phyloP scores from a whole-genome alignment of 208 protist species.

The Leishmania tarentolae region DNA sequence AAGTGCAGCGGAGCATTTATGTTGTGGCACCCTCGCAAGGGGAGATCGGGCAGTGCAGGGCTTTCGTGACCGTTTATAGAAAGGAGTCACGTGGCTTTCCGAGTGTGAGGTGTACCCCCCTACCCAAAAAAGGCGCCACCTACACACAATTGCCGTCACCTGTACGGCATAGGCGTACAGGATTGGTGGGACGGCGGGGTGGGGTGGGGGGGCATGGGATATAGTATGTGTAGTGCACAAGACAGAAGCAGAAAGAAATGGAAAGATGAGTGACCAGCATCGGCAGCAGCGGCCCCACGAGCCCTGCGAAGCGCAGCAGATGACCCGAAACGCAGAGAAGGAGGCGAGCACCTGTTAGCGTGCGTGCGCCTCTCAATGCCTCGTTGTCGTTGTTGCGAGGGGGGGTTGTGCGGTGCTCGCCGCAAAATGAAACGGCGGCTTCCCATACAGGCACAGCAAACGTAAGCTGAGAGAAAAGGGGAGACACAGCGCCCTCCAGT shows the following conservation, averaged over 20 bases:
- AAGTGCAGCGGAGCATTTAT: slow-evolving; percentile 24
- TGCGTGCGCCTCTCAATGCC: background rate
- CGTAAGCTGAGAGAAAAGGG: background rate
- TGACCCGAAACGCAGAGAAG: background rate
- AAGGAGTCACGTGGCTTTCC: background rate
- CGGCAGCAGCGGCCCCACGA: background rate
- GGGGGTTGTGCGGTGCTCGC: no score
- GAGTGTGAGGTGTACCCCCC: background rate
- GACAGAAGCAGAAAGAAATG: background rate
- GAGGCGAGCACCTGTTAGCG: background rate
- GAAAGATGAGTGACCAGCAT: background rate
- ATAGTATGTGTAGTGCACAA: background rate
- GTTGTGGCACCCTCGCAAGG: background rate
- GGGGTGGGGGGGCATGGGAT: background rate
- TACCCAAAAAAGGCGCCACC: background rate
- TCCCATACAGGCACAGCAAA: background rate
- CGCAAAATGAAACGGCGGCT: background rate
- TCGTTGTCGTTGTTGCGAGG: background rate
- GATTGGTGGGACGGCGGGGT: background rate
- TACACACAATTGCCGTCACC: background rate
- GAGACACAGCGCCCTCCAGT: background rate
- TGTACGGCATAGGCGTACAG: background rate
- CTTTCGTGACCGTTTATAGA: background rate
- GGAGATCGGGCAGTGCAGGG: background rate
- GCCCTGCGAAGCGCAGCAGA: background rate